Evolutionary conservation across 257 asterid species (phyloP), one percentile per base, ranked within the genome.

Genomic region (Nyctanthes arbortristis): DNA sequence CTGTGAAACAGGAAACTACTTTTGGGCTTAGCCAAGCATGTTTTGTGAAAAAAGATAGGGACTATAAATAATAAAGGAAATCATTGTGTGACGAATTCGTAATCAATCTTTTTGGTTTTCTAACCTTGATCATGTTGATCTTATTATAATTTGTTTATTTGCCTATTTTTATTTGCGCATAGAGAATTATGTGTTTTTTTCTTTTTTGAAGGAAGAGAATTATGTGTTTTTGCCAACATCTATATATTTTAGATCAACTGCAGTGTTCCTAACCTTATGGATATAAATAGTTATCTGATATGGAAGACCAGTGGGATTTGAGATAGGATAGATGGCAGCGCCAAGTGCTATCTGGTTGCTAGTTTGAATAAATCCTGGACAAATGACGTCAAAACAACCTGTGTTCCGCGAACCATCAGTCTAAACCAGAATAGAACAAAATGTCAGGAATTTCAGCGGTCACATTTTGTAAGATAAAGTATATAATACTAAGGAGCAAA

Each of bases 311-410:
- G 33, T 63, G 32, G 82, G 85, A 4, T 70, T 65, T 43, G 95
- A 84, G 29, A 86, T 80, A 3, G 93, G 97, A 68, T 84, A 74
- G 68, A 88, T 80, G 10, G 89, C 89, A 43, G 83, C 90, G 43
- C 96, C 97, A 10, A 88, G 88, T 0, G 94, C 97, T 13, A 86
- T 79, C 60, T 84, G 82, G 29, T 66, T 69, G 81, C 75, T 86
- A 1, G 83, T 83, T 73, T 90, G 97, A 5, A 90, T 80, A 45
- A 88, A 88, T 7, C 96, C 96, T 16, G 96, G 96, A 34, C 97
- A 90, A 6, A 83, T 83, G 6, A 74, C 63, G 27, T 90, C 94
- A 56, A 88, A 90, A 73, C 97, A 90, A 0, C 96, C 92, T 4
- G 96, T 88, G 66, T 73, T 57, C 66, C 13, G 60, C 27, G 84